A percentile compares a stretch with the other conserved stretches of the same genome.
Evolutionary conservation across 2,329 filamentous ascomycete species (phyloP).

Genomic region (Aspergillus sp.): DNA sequence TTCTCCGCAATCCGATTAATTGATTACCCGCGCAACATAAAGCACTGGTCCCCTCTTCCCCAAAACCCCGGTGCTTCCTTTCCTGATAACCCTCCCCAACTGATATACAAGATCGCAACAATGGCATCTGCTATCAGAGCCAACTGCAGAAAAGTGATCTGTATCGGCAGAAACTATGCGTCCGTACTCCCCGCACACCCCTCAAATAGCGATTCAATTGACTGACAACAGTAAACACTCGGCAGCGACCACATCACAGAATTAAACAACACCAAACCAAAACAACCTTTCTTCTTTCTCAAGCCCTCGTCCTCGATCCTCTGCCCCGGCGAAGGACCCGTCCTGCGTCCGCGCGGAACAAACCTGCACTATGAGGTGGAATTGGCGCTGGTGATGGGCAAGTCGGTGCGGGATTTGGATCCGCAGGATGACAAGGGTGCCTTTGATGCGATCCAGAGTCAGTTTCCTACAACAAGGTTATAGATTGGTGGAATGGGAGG

Average conservation of each 20-base stretch:
- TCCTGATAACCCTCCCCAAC: background rate
- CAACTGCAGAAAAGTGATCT: constrained; percentile 69
- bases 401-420: constrained; percentile 67
- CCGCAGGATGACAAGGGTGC: constrained; percentile 68
- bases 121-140: constrained; percentile 42
- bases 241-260: constrained; percentile 87
- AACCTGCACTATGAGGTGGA: constrained; percentile 93
- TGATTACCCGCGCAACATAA: background rate
- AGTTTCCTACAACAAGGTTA: constrained; percentile 7
- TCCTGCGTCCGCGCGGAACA: constrained; percentile 75
- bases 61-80: background rate
- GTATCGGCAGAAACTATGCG: constrained; percentile 96
- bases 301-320: constrained; percentile 88
- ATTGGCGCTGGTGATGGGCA: constrained; percentile 81
- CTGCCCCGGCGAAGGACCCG: constrained; percentile 67
- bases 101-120: constrained; percentile 1
- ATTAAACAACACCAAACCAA: constrained; percentile 77
- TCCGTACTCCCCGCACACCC: constrained; percentile 39
- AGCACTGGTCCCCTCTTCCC: background rate
- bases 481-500: no score
- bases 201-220: background rate
- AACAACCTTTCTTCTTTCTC: constrained; percentile 98
- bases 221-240: background rate
- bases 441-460: constrained; percentile 73
- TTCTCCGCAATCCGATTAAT: background rate